Conservation (phyloP, 441 rosid genomes). For the Syzygium malaccense region DNA sequence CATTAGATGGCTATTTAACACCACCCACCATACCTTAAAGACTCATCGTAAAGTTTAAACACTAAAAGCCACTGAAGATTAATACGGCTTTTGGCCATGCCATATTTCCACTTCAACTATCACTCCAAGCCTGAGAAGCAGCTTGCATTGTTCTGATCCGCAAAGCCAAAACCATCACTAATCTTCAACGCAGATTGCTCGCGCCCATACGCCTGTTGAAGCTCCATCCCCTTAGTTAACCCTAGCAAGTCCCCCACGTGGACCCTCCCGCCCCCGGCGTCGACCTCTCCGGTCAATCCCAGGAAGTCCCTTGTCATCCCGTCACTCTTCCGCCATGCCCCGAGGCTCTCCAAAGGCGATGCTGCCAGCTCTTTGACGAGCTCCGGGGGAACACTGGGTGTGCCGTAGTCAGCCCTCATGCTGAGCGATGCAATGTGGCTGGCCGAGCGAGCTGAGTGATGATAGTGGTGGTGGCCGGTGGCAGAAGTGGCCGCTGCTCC, state of each 20-base stretch:
- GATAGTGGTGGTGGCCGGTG: constrained; percentile 9
- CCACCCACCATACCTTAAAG: neutral
- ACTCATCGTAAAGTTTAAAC: neutral
- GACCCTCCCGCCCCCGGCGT: constrained; percentile 20
- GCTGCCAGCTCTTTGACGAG: constrained; percentile 22
- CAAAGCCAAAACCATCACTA: constrained; percentile 39
- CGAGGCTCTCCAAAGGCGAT: constrained; percentile 14
- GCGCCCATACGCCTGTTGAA: constrained; percentile 34
- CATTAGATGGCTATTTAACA: neutral
- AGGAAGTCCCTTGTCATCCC: constrained; percentile 83
- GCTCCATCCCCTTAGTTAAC: constrained; percentile 42
- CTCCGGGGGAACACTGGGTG: constrained; percentile 22
- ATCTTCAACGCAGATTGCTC: constrained; percentile 43
- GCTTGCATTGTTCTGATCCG: constrained; percentile 17
- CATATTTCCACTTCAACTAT: constrained; percentile 10
- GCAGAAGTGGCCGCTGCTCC: constrained; percentile 10
- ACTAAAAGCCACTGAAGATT: neutral
- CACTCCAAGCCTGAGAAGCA: constrained; percentile 41
- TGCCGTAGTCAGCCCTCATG: constrained; percentile 15
- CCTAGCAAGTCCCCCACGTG: constrained; percentile 37
- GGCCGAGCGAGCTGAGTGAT: constrained; percentile 18
- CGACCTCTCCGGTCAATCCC: constrained; percentile 43
- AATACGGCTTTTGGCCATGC: neutral
- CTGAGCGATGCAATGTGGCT: constrained; percentile 30
- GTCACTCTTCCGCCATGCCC: constrained; percentile 66